These are phyloP conservation scores for Aspergillus persii DNA, from an alignment of 2,329 filamentous ascomycete genomes.

Conservation along the genomic window DNA sequence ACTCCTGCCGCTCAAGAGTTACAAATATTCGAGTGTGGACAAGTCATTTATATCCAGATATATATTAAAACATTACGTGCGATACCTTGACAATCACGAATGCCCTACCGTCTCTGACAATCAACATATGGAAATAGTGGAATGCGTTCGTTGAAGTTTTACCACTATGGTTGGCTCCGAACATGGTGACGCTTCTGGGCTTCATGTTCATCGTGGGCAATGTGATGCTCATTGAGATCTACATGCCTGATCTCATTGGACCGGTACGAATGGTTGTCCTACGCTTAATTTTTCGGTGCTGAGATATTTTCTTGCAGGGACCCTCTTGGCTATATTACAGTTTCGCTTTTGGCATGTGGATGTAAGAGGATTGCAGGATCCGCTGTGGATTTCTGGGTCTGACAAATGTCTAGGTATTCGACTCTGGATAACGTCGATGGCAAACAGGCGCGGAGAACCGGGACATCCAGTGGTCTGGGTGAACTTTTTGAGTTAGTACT, in stretches of 20 bases:
- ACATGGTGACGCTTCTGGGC: constrained; percentile 93
- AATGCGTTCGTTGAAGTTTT: constrained; percentile 90
- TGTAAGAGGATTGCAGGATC: constrained; percentile 53
- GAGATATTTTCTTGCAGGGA: constrained; percentile 51
- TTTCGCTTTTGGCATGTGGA: constrained; percentile 93
- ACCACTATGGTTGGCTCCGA: constrained; percentile 94
- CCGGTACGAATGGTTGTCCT: constrained; percentile 59
- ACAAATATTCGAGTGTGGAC: constrained; percentile 97
- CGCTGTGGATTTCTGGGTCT: constrained; percentile 9
- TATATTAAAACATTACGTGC: constrained; percentile 91
- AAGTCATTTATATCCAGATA: constrained; percentile 92
- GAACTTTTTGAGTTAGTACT: constrained; percentile 81
- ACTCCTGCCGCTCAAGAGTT: constrained; percentile 84
- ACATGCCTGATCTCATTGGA: constrained; percentile 85
- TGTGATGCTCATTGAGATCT: constrained; percentile 70
- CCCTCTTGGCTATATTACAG: constrained; percentile 93
- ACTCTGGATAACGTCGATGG: constrained; percentile 99
- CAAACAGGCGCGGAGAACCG: constrained; percentile 92
- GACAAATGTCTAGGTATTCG: constrained; percentile 59
- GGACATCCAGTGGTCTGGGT: constrained; percentile 89
- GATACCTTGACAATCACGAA: constrained; percentile 27
- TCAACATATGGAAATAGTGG: constrained; percentile 62
- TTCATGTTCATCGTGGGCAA: constrained; percentile 94
- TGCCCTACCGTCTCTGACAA: constrained; percentile 10
- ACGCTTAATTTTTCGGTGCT: constrained; percentile 7